Evolutionary conservation across 768 basidiomycete genomes (phyloP).

Genomic region (Termitomyces titanicus): DNA sequence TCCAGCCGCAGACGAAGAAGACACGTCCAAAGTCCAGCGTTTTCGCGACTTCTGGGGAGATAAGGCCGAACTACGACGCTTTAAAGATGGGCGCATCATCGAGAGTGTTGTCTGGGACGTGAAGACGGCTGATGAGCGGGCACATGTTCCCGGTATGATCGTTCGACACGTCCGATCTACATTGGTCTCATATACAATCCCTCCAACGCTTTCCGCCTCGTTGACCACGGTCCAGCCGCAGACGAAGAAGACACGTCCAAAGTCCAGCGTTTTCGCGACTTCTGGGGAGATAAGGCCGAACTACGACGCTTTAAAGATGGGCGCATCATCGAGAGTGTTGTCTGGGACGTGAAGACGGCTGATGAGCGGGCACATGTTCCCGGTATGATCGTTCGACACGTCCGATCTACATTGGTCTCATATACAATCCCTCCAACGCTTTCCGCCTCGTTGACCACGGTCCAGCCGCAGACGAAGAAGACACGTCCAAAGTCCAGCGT

Average conservation of each 20-base stretch:
- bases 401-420: constrained; percentile 70
- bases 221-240: constrained; percentile 88
- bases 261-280: constrained; percentile 62
- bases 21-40: constrained; percentile 42
- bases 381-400: constrained; percentile 66
- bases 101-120: constrained; percentile 99
- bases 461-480: constrained; percentile 65
- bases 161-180: constrained; percentile 64
- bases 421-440: constrained; percentile 69
- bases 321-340: constrained; percentile 88
- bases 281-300: constrained; percentile 94
- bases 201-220: constrained; percentile 72
- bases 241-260: constrained; percentile 51
- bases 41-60: constrained; percentile 91
- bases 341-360: constrained; percentile 83
- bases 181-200: constrained; percentile 78
- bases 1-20: constrained; percentile 65
- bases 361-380: constrained; percentile 84
- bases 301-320: constrained; percentile 96
- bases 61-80: constrained; percentile 88
- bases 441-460: constrained; percentile 91
- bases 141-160: constrained; percentile 72
- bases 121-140: constrained; percentile 72
- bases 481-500: constrained; percentile 42
- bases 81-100: constrained; percentile 90